Base-by-base conservation (phyloP, 495 filamentous ascomycete genomes). In the Penicillium lividum region DNA sequence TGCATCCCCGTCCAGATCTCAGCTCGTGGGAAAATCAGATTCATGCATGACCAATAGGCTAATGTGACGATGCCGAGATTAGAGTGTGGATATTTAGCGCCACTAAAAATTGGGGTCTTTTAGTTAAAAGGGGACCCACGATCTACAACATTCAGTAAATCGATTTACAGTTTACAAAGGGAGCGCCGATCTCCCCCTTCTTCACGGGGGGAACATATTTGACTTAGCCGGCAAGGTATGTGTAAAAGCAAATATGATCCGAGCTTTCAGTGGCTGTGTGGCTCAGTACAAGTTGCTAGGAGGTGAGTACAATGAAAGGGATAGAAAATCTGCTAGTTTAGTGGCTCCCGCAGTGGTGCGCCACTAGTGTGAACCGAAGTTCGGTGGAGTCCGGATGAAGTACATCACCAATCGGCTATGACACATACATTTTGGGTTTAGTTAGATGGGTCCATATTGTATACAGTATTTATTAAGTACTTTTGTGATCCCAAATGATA, bases 331-430 rank as follows among this genome's bases (percentile, higher is more conserved):
- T 10, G 9, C 54, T 53, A 57, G 54, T 42, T 40, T 2, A 27
- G 7, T 46, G 22, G 44, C 7, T 25, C 34, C 22, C 49, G 28
- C 22, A 47, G 36, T 54, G 47, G 48, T 51, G 51, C 53, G 44
- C 33, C 56, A 59, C 60, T 66, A 66, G 42, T 53, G 59, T 43
- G 51, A 62, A 65, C 56, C 30, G 13, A 22, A 22, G 52, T 61
- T 51, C 18, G 44, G 57, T 66, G 63, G 63, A 54, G 54, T 44
- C 2, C 36, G 40, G 40, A 31, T 58, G 46, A 42, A 59, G 58
- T 52, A 42, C 30, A 51, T 36, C 60, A 55, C 43, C 34, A 33
- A 44, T 56, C 47, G 16, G 13, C 45, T 29, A 65, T 61, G 62
- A 58, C 62, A 64, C 58, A 50, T 53, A 40, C 58, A 61, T 33